Base-by-base conservation (phyloP, 1,139 yeast species). In the Arxiozyma bovina region DNA sequence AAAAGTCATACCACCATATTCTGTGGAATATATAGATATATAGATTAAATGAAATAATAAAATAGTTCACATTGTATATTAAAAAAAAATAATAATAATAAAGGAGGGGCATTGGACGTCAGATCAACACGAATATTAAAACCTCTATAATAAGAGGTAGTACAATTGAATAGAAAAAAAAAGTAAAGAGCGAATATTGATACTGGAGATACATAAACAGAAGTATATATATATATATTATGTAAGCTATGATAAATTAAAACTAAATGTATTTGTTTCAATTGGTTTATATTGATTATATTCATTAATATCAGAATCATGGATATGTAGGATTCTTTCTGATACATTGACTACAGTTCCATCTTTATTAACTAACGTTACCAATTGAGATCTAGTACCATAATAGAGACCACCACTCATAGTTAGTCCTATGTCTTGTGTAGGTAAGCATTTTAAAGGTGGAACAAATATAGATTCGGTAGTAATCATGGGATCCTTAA, bases 381-480 rank as follows among this genome's bases (percentile, higher is more conserved):
- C 79, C 0, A 96, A 89, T 65, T 90, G 96, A 0, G 97, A 88
- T 53, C 98, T 73, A 0, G 99, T 93, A 0, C 97, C 98, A 63
- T 91, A 93, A 62, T 75, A 81, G 30, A 72, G 70, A 0, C 87
- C 87, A 18, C 69, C 68, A 1, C 70, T 61, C 17, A 59, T 52
- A 11, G 72, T 65, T 3, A 69, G 66, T 3, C 73, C 73, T 34
- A 63, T 65, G 7, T 62, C 66, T 59, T 74, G 72, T n/a, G 67
- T 53, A 15, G 63, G 63, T 2, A 68, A 56, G 0, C 71, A 69
- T 43, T 60, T 57, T 41, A 73, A 58, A 0, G 90, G 87, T 1
- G 96, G 96, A 12, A 89, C 80, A 63, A 82, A 88, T 4, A 91
- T 80, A 4, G 89, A 80, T 43, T 79, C 73, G 50, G 77, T 77